Evolutionary conservation across 1,284 basidiomycete species (phyloP), one percentile per base, ranked within the genome.

Genomic region (Leccinum pachyderme): DNA sequence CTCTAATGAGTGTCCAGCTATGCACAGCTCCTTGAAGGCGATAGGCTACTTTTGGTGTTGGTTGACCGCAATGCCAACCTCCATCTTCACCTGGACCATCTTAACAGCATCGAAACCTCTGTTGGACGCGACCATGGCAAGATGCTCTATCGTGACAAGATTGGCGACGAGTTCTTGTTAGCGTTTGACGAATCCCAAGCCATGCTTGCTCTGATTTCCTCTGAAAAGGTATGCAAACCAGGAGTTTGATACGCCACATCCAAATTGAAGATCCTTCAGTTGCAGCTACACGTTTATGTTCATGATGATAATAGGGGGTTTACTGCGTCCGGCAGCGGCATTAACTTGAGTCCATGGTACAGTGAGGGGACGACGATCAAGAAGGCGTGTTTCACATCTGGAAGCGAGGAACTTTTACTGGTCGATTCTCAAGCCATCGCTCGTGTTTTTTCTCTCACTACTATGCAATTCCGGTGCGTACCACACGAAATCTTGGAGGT

Each of bases 121-220:
- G 62, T 77, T 8, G 54, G 58, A 12, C 60, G 58, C 15, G 51
- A 56, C 0, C 50, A 55, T 0, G 71, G 71, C 49, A 77, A 77
- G 58, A 49, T 50, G 5, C 60, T 83, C 13, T 63, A 75, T 50
- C 72, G 72, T 7, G 75, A 76, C 48, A 80, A 77, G 58, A 72
- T 81, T 15, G 82, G 80, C 0, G 60, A 69, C 8, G 64, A 77
- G 8, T 71, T 75, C 43, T 28, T 78, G 5, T 51, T 82, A 18
- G 71, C 81, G 0, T 82, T 74, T 47, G 80, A 84, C 49, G 82
- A 84, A 61, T 64, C 66, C 2, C 77, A 77, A 54, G 69, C 75
- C 0, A 75, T 76, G 66, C 68, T 84, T 35, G 73, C 72, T 4
- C 50, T 84, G 2, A 76, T 78, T 49, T 70, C 72, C 4, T 61